Evolutionary conservation across 768 basidiomycete species (phyloP), one percentile per base, ranked within the genome.

Genomic region (Fomitopsis serialis): DNA sequence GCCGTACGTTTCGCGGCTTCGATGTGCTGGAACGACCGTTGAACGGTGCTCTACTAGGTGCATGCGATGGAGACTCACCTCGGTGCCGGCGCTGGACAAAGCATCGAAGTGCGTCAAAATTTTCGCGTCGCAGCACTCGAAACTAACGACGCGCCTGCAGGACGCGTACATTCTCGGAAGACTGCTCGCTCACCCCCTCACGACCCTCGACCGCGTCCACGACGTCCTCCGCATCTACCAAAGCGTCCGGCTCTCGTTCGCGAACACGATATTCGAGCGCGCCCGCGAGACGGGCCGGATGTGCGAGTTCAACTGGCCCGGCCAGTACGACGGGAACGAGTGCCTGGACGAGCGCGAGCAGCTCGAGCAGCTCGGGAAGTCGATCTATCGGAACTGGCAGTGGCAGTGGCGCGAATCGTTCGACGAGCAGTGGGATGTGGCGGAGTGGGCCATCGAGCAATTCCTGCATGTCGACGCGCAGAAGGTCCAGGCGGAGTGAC

Each of bases 11-110:
- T 32, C 29, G 29, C 29, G 29, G 29, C 29, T 11, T 32, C 29
- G 29, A 32, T 32, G 29, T 32, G 29, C 6, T 32, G n/a, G n/a
- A n/a, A n/a, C n/a, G n/a, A n/a, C n/a, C 29, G 11, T 11, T 21
- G 21, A 36, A 25, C 32, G n/a, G 17, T 8, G 21, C 45, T 32
- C 6, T 32, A n/a, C 11, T 32, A 65, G 64, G 60, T 58, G 13
- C 66, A 67, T 44, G 66, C 63, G 11, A 67, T 64, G 63, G 53
- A 53, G 29, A 59, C 66, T 12, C 61, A 66, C 45, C 57, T 63
- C n/a, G 64, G 64, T 2, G 62, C 66, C 8, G 66, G 66, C 3
- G 66, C 63, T 12, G 66, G 66, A 3, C 66, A 67, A 51, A 63
- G 63, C 2, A 65, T 67, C 51, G 66, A 67, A 55, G 64, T 60